Evolutionary conservation across 129 eudicot species (phyloP), one percentile per base, ranked within the genome.

Genomic region (Saposhnikovia divaricata): DNA sequence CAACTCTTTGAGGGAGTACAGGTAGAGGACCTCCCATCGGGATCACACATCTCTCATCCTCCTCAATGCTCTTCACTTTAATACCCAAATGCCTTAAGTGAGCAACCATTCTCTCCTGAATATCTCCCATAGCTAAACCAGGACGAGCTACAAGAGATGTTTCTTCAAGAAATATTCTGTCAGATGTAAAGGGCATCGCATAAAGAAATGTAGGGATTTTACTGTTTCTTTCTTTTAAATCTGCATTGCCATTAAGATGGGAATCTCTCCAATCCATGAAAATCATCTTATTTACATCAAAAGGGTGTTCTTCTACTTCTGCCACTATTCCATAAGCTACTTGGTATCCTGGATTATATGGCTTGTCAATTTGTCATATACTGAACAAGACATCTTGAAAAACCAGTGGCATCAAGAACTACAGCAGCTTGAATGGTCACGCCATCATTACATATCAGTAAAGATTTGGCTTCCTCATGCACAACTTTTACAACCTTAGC

Each of bases 221-320:
- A 72, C 86, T 77, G 55, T 95, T 95, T 81, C 91, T 88, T 82
- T 86, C 89, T 82, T 86, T 89, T 5, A 95, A 82, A 82, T 84
- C 96, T 27, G 37, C 55, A 83, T 86, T 92, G 70, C 78, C 76
- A 19, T 84, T 77, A 23, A 95, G 91, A 83, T 95, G 99, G 9
- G 99, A 92, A 77, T 95, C 99, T 89, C 99, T 86, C 99, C 99
- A 95, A 82, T 95, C 99, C 99, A 95, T 95, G 81, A 95, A 95
- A 42, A 95, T 83, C 99, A 95, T 95, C 77, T 95, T 95, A 81
- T 92, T 89, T 10, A 89, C 89, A 86, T 95, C 97, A 80, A 92
- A 95, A 27, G 99, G 99, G 78, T 95, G 99, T 77, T 84, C 94
- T 59, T 95, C 97, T 4, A 95, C 99, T 88, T 92, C 99, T 4